Evolutionary conservation across 2,329 filamentous ascomycete genomes (phyloP).

Genomic region (Davidsoniella virescens): DNA sequence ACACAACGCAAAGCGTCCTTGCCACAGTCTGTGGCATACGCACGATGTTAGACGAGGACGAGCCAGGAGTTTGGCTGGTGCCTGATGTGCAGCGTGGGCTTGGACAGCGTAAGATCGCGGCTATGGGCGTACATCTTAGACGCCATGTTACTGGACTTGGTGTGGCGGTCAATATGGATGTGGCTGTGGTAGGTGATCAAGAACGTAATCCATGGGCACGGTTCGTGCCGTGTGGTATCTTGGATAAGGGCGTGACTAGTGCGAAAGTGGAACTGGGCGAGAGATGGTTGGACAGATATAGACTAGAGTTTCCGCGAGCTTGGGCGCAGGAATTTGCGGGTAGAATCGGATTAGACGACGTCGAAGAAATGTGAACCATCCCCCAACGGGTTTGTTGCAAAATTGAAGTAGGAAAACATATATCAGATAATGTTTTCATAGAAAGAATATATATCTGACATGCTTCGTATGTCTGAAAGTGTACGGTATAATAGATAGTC

Average conservation of each 20-base stretch:
- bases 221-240: conserved; percentile 81
- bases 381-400: too few species aligned
- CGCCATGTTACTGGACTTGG: conserved; percentile 74
- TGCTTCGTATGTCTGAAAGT: too few species aligned
- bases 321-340: conserved; percentile 11
- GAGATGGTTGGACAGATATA: conserved; percentile 4
- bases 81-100: conserved; percentile 7
- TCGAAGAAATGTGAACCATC: neutral
- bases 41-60: conserved; percentile 44
- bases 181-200: conserved; percentile 31
- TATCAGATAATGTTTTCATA: too few species aligned
- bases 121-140: conserved; percentile 79
- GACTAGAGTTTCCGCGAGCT: neutral
- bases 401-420: too few species aligned
- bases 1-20: conserved; percentile 54
- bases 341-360: neutral
- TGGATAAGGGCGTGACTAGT: conserved; percentile 64
- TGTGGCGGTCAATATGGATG: conserved; percentile 60
- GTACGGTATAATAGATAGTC: too few species aligned
- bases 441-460: too few species aligned
- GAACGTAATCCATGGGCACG: conserved; percentile 40
- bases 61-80: conserved; percentile 71
- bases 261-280: conserved; percentile 36
- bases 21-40: conserved; percentile 37
- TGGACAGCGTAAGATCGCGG: conserved; percentile 56